A percentile compares a stretch with the other conserved stretches of the same genome.
Conservation (phyloP, 768 basidiomycete genomes). For the Xanthoconium purpureum region DNA sequence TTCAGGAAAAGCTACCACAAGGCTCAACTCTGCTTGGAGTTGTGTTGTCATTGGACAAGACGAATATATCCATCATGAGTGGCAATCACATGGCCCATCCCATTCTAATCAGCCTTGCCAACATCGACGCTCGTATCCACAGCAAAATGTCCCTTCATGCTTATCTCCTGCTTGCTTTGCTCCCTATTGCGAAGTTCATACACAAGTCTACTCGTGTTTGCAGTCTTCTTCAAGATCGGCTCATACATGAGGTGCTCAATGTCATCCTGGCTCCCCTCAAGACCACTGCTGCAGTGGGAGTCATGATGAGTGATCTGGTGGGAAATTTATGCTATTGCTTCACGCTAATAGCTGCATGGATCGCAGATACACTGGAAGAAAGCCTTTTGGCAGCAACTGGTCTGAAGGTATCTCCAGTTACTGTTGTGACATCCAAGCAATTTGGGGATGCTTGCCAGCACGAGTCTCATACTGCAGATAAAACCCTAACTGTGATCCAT, state of each 20-base stretch:
- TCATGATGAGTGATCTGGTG: background rate
- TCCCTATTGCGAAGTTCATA: constrained; percentile 1
- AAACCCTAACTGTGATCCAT: no score
- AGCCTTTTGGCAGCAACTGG: background rate
- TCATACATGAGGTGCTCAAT: background rate
- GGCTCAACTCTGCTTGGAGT: no score
- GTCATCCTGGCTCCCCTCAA: background rate
- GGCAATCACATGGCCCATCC: background rate
- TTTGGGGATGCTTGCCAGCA: no score
- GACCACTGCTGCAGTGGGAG: background rate
- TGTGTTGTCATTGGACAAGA: no score
- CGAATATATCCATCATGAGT: no score
- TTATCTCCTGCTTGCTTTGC: no score
- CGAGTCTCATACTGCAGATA: no score
- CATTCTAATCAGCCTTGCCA: no score
- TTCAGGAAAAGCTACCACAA: background rate
- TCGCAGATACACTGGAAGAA: background rate
- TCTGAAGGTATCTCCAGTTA: background rate
- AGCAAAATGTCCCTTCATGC: constrained; percentile 15
- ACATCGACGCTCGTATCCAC: constrained; percentile 1
- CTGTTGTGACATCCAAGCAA: background rate
- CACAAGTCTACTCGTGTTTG: background rate
- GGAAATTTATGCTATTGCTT: background rate
- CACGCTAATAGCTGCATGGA: background rate
- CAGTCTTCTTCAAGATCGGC: background rate